Percentiles rank a stretch among this genome's conserved stretches.
Conservation (phyloP, 2,329 filamentous ascomycete genomes). For the Colletotrichum sp. region DNA sequence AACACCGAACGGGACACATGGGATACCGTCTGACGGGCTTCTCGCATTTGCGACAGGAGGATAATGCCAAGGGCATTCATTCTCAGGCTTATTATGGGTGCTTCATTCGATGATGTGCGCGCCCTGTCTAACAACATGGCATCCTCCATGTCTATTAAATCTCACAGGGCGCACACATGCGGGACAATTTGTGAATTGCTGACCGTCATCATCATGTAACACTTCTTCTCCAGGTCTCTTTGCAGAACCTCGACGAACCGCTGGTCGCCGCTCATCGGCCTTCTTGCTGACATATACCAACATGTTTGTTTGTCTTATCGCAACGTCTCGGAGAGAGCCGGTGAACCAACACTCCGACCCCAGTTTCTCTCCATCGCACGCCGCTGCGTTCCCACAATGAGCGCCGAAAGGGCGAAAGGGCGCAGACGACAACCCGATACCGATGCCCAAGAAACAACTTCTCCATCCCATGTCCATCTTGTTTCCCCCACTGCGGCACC, state of each 20-base stretch:
- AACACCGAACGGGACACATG: background rate
- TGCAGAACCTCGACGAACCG: background rate
- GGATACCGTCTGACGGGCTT: background rate
- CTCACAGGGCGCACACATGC: background rate
- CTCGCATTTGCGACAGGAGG: background rate
- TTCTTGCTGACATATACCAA: background rate
- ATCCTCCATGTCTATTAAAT: background rate
- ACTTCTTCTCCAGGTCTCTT: background rate
- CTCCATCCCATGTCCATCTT: background rate
- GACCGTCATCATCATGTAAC: background rate
- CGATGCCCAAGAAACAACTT: background rate
- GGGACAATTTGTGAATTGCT: background rate
- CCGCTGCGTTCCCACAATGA: background rate
- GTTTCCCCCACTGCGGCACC: constrained; percentile 4
- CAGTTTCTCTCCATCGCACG: background rate
- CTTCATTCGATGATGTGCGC: background rate
- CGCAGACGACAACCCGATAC: background rate
- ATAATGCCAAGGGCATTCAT: background rate
- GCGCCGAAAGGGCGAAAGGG: background rate
- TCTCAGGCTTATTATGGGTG: background rate
- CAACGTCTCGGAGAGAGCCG: background rate
- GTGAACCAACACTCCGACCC: background rate
- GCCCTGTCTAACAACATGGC: background rate
- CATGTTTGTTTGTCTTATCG: background rate
- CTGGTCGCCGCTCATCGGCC: background rate